Percentiles rank a stretch among this genome's conserved stretches.
phyloP scores from a whole-genome alignment of 1,284 basidiomycete species.

The Takashimella tepidaria region DNA sequence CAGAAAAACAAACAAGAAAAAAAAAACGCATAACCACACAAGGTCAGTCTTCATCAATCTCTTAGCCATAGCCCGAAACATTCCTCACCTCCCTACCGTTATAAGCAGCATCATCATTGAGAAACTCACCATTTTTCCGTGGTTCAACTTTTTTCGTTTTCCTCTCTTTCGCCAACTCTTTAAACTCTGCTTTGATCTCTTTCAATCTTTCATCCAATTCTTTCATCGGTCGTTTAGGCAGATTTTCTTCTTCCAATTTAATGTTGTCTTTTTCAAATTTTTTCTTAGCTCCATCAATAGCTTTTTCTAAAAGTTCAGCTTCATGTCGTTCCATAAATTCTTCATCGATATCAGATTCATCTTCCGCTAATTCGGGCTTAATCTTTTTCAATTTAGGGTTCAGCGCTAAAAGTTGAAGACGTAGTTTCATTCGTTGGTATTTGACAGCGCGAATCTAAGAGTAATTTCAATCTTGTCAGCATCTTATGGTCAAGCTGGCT shows the following conservation, averaged over 20 bases:
- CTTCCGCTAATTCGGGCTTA: slow-evolving; percentile 62
- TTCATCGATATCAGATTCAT: slow-evolving; percentile 89
- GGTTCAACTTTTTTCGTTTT: slow-evolving; percentile 65
- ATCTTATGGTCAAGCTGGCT: background rate
- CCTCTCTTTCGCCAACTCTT: slow-evolving; percentile 62
- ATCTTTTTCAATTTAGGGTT: slow-evolving; percentile 79
- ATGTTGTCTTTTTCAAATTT: slow-evolving; percentile 85
- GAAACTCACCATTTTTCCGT: slow-evolving; percentile 55
- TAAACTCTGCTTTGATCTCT: slow-evolving; percentile 71
- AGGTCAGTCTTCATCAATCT: slow-evolving; percentile 1
- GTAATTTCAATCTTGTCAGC: background rate
- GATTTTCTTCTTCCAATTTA: slow-evolving; percentile 68
- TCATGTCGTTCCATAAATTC: slow-evolving; percentile 84
- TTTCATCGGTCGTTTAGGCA: slow-evolving; percentile 59
- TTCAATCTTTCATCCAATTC: slow-evolving; percentile 73
- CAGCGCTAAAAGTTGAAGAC: slow-evolving; percentile 68
- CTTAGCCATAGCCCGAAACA: background rate
- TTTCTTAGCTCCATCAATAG: slow-evolving; percentile 80
- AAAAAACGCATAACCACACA: too few species aligned
- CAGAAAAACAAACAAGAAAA: too few species aligned
- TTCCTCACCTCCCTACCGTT: background rate
- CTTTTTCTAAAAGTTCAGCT: slow-evolving; percentile 67
- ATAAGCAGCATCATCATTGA: too few species aligned
- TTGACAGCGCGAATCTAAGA: slow-evolving; percentile 63
- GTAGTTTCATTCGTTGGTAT: slow-evolving; percentile 89